Base-by-base conservation (phyloP, 352 stramenopile species). In the Plasmopara halstedii region DNA sequence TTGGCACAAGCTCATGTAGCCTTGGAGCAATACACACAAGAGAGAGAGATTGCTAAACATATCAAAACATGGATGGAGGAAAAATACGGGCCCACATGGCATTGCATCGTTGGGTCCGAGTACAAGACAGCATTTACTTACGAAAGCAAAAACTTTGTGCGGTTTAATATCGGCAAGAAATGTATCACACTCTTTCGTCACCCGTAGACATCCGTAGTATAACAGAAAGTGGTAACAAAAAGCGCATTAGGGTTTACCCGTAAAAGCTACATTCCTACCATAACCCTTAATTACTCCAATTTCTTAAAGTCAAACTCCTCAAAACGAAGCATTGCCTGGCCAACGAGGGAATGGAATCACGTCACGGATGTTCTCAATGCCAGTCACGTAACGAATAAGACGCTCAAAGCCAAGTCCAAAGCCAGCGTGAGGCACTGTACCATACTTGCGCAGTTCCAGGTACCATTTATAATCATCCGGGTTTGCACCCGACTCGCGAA, bases 291-390 rank as follows among this genome's bases (percentile, higher is more conserved):
- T 33, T 32, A 14, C 23, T 18, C 32, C 15, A 26, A 20, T 36
- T 44, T 42, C 44, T 25, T 48, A n/a, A 32, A 23, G 41, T 36
- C 44, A 43, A 23, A 19, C 23, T 42, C 32, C 51, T 77, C 86
- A 89, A 51, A 89, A 89, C 29, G 97, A 72, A 29, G 95, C 95
- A 81, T 97, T 97, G 49, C 94, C 93, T 9, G 95, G 94, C 80
- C 89, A 98, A 40, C 96, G 81, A 38, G 96, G 96, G 73, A 98
- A 98, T 21, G 96, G 93, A 66, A 99, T 98, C 10, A 96, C 94
- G 61, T 99, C 96, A 52, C 96, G 85, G 64, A 99, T 99, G 76
- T 99, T 99, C 58, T 99, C 95, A 56, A 99, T 96, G 51, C 95
- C 95, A 47, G 89, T 98, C 22, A 98, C 88, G 68, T 98, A 99